Percentiles rank a stretch among this genome's conserved stretches.
Conservation (phyloP, 371 early-diverging fungal species). For the Mortierella sp. region DNA sequence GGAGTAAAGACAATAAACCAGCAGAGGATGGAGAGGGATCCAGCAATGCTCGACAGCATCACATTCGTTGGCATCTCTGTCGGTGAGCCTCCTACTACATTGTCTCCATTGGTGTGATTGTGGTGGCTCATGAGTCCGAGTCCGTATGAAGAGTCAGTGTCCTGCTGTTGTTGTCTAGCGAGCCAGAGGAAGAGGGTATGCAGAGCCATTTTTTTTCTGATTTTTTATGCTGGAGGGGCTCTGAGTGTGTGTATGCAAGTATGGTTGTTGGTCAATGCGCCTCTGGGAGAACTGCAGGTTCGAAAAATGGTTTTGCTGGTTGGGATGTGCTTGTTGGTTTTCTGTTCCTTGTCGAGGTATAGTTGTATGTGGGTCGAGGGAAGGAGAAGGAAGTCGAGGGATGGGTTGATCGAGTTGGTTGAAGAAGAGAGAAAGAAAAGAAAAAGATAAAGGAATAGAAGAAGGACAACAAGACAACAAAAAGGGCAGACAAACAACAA, state of each 20-base stretch:
- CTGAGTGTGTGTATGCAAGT: background rate
- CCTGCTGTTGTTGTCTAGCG: conserved; percentile 31
- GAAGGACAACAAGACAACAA: background rate
- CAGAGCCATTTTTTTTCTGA: conserved; percentile 25
- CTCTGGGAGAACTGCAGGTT: background rate
- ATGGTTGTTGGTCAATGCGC: background rate
- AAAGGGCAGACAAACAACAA: background rate
- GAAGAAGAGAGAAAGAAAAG: background rate
- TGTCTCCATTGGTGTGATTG: conserved; percentile 9
- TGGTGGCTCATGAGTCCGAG: conserved; percentile 11
- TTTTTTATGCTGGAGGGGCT: background rate
- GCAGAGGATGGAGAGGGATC: conserved; percentile 70
- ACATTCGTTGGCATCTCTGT: background rate
- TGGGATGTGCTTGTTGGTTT: background rate
- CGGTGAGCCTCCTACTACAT: background rate
- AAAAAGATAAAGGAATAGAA: background rate
- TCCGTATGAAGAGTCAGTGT: background rate
- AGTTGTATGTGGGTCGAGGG: background rate
- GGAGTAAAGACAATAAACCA: conserved; percentile 81
- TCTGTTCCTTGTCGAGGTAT: background rate
- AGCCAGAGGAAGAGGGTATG: conserved; percentile 48
- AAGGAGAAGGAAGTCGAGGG: background rate
- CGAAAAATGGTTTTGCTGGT: background rate
- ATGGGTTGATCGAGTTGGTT: too few species aligned
- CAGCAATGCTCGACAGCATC: conserved; percentile 55